phyloP scores from a whole-genome alignment of 192 early-diverging fungal species.

The Linnemannia schmuckeri region DNA sequence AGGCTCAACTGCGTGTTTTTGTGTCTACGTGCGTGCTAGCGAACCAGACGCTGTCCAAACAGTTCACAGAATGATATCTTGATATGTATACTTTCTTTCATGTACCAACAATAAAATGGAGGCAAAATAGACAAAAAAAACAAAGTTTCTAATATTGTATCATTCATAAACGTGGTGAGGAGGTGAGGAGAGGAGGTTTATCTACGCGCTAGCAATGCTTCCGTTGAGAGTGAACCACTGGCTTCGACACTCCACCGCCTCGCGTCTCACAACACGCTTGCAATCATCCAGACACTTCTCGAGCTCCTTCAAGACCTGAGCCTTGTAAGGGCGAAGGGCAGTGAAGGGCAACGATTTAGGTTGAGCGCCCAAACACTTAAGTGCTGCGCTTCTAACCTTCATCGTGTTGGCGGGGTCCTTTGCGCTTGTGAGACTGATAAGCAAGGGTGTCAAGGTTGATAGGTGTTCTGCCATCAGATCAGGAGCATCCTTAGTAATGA shows the following conservation, averaged over 20 bases:
- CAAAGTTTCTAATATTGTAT: background rate
- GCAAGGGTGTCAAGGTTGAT: constrained; percentile 55
- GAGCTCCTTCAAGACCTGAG: constrained; percentile 74
- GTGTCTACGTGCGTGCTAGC: constrained; percentile 73
- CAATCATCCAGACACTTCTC: constrained; percentile 82
- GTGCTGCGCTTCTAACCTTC: constrained; percentile 79
- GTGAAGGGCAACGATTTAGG: constrained; percentile 73
- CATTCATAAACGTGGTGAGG: background rate
- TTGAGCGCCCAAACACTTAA: constrained; percentile 76
- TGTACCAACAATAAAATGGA: background rate
- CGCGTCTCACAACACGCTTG: constrained; percentile 88
- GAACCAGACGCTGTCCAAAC: constrained; percentile 32
- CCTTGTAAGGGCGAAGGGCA: constrained; percentile 72
- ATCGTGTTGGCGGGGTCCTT: constrained; percentile 56
- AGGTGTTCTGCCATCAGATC: constrained; percentile 72
- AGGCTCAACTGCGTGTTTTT: constrained; percentile 77
- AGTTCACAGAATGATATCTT: constrained; percentile 12
- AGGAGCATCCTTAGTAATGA: constrained; percentile 80
- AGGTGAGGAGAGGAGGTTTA: background rate
- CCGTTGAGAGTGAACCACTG: constrained; percentile 77
- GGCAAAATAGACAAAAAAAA: background rate
- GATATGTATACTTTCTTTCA: background rate
- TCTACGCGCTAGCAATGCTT: constrained; percentile 42
- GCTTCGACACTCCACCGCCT: constrained; percentile 88
- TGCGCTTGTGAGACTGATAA: constrained; percentile 55